Conservation (phyloP, 176 grass and related monocot species). For the Oryza punctata region DNA sequence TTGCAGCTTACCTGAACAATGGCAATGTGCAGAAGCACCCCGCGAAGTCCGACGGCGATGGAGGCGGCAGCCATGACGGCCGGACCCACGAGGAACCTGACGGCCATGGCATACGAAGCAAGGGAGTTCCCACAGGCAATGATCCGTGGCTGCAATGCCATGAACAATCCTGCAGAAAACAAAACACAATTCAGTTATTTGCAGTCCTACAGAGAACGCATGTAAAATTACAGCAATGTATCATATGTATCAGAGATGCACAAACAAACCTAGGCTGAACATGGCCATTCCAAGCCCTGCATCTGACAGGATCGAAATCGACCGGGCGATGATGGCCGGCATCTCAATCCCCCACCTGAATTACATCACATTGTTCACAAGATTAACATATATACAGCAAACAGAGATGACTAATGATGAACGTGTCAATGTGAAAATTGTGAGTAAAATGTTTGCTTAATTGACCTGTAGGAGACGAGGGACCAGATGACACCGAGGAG, state of each 20-base stretch:
- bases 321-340: constrained; percentile 75
- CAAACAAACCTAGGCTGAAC: constrained; percentile 85
- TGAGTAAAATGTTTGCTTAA: background rate
- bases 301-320: constrained; percentile 82
- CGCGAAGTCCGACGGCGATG: constrained; percentile 62
- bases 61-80: constrained; percentile 68
- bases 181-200: background rate
- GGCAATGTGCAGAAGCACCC: constrained; percentile 78
- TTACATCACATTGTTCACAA: background rate
- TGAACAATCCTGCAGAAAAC: constrained; percentile 77
- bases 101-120: constrained; percentile 70
- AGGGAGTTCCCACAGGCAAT: constrained; percentile 82
- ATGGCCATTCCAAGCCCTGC: constrained; percentile 97
- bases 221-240: background rate
- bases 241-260: background rate
- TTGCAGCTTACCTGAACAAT: constrained; percentile 66
- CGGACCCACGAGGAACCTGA: constrained; percentile 75
- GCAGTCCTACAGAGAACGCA: background rate
- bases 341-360: constrained; percentile 84
- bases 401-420: background rate
- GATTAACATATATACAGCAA: background rate
- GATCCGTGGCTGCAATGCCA: constrained; percentile 86
- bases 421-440: background rate
- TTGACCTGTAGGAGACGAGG: constrained; percentile 81
- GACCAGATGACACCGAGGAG: constrained; percentile 91